Base-by-base conservation (phyloP, 163 green algal genomes). In the Scenedesmus sp. region DNA sequence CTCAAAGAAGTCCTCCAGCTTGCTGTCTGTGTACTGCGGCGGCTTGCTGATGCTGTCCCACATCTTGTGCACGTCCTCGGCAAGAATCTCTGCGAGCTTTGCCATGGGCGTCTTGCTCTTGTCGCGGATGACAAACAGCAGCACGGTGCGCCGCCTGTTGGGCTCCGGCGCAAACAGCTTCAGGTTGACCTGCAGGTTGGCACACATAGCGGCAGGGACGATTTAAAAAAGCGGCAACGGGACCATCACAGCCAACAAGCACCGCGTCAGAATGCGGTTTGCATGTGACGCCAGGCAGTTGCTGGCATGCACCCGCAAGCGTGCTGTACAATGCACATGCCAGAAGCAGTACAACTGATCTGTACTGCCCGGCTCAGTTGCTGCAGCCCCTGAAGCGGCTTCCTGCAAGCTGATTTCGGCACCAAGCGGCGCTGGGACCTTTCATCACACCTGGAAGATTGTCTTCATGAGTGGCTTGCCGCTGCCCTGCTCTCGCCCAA, bases 41-140 rank as follows among this genome's bases (percentile, higher is more conserved):
- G 98, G 98, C 94, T 99, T 99, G 66, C 96, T 89, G 34, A 99
- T 97, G 77, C 57, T 89, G 8, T 96, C 93, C 98, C 98, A 99
- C 90, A 99, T 99, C 81, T 94, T 94, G 55, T 95, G 46, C 89
- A 99, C 94, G 94, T 99, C 98, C 55, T 96, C 94, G 81, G 96
- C 93, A 67, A 97, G 87, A 0, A 93, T 82, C 64, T 91, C 90
- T 5, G 82, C 54, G 34, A 93, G 54, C 70, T 96, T 98, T 8
- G 96, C 83, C 84, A 99, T 93, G 7, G 98, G 98, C 5, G 98
- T 99, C 87, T 97, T 98, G 8, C 97, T 99, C 86, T 97, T 97
- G 95, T 99, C 98, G 18, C 98, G 96, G 84, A 99, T 98, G 16
- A 99, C 98, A 95, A 99, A 99, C 88, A 99, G 96, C 92, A 99